phyloP scores from a whole-genome alignment of 2,329 filamentous ascomycete genomes.

The Monosporascus sp. region DNA sequence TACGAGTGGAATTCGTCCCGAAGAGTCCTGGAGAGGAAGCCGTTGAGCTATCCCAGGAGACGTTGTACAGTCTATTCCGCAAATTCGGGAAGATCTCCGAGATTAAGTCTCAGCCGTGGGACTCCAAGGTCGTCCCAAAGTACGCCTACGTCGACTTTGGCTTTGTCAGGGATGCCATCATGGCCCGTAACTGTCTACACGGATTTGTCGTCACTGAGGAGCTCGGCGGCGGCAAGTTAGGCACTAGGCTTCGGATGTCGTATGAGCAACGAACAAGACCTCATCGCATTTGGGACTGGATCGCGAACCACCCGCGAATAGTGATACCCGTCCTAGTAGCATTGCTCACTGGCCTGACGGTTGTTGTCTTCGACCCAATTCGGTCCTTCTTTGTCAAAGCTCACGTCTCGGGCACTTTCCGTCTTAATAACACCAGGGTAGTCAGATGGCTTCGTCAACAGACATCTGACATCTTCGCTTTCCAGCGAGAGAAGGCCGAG shows the following conservation, averaged over 20 bases:
- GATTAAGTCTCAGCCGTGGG: slow-evolving; percentile 74
- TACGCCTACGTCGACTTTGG: slow-evolving; percentile 78
- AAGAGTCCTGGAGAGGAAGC: slow-evolving; percentile 64
- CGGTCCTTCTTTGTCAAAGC: slow-evolving; percentile 87
- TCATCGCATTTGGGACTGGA: slow-evolving; percentile 81
- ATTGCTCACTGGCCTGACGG: slow-evolving; percentile 74
- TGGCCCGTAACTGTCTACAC: slow-evolving; percentile 90
- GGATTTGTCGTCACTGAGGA: slow-evolving; percentile 68
- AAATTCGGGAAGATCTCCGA: slow-evolving; percentile 87
- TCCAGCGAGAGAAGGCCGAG: slow-evolving; percentile 52
- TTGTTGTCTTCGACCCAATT: slow-evolving; percentile 89
- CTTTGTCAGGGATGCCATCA: slow-evolving; percentile 68
- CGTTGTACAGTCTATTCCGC: slow-evolving; percentile 79
- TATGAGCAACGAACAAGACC: slow-evolving; percentile 76
- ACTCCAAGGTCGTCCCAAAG: slow-evolving; percentile 78
- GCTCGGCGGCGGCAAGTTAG: slow-evolving; percentile 66
- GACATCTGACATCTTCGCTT: slow-evolving; percentile 59
- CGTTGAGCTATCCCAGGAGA: slow-evolving; percentile 79
- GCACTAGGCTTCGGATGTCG: slow-evolving; percentile 73
- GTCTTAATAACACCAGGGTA: slow-evolving; percentile 65
- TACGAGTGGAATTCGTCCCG: slow-evolving; percentile 82
- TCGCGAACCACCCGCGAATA: slow-evolving; percentile 79
- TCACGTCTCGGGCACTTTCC: slow-evolving; percentile 74
- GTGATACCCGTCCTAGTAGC: slow-evolving; percentile 80
- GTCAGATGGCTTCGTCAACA: slow-evolving; percentile 79